These are phyloP conservation scores for Blastocystis hominis DNA, from an alignment of 352 stramenopile species.

Conservation along the genomic window DNA sequence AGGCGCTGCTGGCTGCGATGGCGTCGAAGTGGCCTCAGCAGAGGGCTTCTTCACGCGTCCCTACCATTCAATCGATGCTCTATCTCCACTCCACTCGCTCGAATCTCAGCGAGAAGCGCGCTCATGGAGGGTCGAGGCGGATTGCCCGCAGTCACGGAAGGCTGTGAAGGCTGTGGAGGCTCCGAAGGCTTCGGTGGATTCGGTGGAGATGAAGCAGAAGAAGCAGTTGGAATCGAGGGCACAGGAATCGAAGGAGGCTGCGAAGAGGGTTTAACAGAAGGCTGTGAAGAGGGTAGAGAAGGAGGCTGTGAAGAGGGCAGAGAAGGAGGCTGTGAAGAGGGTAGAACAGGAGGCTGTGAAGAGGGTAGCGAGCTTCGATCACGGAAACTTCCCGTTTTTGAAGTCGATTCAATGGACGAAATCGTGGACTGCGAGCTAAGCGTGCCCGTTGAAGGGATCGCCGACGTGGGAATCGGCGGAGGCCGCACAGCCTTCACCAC, in stretches of 20 bases:
- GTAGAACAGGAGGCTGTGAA: not conserved
- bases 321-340: not conserved
- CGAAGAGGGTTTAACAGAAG: not conserved
- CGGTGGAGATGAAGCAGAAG: not conserved
- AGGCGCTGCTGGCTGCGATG: not conserved
- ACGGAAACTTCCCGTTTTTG: too few species aligned
- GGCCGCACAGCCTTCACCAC: not conserved
- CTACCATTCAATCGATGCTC: too few species aligned
- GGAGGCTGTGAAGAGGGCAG: not conserved
- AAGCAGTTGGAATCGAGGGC: not conserved
- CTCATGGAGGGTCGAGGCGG: not conserved
- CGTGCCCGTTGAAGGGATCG: not conserved
- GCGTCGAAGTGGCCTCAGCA: not conserved
- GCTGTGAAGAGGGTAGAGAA: not conserved
- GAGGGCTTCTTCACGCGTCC: not conserved
- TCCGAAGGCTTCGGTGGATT: not conserved
- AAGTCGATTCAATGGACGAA: not conserved
- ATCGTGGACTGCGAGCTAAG: not conserved
- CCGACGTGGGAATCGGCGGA: not conserved
- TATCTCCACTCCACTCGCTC: not conserved
- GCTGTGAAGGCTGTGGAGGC: not conserved
- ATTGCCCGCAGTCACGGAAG: not conserved
- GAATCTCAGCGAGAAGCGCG: conserved; percentile 1
- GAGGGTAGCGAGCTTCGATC: not conserved
- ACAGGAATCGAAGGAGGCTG: not conserved